A percentile compares a stretch with the other conserved stretches of the same genome.
These are phyloP conservation scores for Ophiosphaerella herpotricha DNA, from an alignment of 2,329 filamentous ascomycete species.

Conservation along the genomic window DNA sequence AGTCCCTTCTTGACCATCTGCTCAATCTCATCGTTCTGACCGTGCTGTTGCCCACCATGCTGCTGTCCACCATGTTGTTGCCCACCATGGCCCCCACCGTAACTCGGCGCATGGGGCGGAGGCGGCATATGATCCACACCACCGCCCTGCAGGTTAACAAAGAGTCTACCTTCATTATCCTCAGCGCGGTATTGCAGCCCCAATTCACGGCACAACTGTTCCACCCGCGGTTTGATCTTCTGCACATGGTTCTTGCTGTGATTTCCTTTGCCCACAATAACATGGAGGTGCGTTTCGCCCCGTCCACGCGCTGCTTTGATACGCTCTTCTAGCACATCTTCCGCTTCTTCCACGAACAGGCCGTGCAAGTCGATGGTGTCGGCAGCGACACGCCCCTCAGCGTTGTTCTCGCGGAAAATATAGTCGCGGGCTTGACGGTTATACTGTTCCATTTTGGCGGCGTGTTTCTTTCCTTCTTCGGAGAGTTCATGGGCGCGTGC, in stretches of 20 bases:
- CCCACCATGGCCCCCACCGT: conserved; percentile 45
- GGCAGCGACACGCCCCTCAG: conserved; percentile 69
- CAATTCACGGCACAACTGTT: conserved; percentile 81
- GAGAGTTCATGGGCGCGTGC: conserved; percentile 81
- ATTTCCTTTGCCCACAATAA: conserved; percentile 95
- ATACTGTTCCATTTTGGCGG: conserved; percentile 80
- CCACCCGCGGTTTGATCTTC: conserved; percentile 94
- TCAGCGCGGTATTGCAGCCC: conserved; percentile 84
- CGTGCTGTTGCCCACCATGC: conserved; percentile 45
- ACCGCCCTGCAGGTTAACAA: conserved; percentile 81
- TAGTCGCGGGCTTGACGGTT: conserved; percentile 90
- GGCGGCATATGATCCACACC: conserved; percentile 49
- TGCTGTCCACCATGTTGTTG: conserved; percentile 48
- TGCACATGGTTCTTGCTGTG: conserved; percentile 82
- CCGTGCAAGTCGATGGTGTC: conserved; percentile 96
- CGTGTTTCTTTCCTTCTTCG: conserved; percentile 83
- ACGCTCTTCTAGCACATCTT: conserved; percentile 83
- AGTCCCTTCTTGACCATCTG: conserved; percentile 65
- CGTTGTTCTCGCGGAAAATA: conserved; percentile 96
- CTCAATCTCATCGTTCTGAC: conserved; percentile 61
- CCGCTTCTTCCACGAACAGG: conserved; percentile 91
- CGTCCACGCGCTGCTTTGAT: conserved; percentile 76
- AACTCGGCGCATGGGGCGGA: conserved; percentile 44
- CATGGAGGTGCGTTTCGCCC: conserved; percentile 83
- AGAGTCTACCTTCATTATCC: conserved; percentile 87